A percentile compares a stretch with the other conserved stretches of the same genome.
phyloP scores from a whole-genome alignment of 1,284 basidiomycete species.

The Megacollybia platyphylla region DNA sequence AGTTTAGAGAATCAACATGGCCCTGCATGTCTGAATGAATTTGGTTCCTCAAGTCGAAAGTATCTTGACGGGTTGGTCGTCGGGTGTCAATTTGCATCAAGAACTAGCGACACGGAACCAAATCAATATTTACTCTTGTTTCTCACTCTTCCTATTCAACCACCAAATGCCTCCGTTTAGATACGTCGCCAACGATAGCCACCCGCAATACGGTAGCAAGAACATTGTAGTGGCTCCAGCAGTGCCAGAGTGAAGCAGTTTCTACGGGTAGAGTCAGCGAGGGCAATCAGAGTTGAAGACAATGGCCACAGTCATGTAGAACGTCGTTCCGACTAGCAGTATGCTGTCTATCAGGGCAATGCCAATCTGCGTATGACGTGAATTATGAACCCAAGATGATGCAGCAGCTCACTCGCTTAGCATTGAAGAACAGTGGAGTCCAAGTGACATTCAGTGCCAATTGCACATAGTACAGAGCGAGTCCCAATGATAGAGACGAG shows the following conservation, averaged over 20 bases:
- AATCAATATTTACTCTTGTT: too few species aligned
- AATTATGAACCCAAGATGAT: background rate
- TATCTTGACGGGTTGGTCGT: slow-evolving; percentile 37
- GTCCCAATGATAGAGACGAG: slow-evolving; percentile 32
- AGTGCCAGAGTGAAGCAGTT: slow-evolving; percentile 37
- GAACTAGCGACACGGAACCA: too few species aligned
- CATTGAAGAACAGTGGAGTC: slow-evolving; percentile 64
- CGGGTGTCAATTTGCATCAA: slow-evolving; percentile 5
- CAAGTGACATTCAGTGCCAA: slow-evolving; percentile 58
- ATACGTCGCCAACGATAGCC: slow-evolving; percentile 57
- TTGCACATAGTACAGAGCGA: slow-evolving; percentile 62
- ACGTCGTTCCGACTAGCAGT: slow-evolving; percentile 45
- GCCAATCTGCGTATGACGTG: slow-evolving; percentile 23
- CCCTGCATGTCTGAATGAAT: slow-evolving; percentile 50
- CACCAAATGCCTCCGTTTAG: slow-evolving; percentile 56
- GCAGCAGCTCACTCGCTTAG: slow-evolving; percentile 23
- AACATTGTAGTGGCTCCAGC: slow-evolving; percentile 40
- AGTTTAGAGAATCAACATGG: slow-evolving; percentile 40
- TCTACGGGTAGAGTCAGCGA: slow-evolving; percentile 16
- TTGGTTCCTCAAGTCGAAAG: slow-evolving; percentile 58
- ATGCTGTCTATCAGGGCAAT: slow-evolving; percentile 50
- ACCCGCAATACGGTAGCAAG: slow-evolving; percentile 51
- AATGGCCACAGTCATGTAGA: slow-evolving; percentile 46
- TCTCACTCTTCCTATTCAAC: slow-evolving; percentile 19
- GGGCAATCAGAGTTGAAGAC: background rate